These are phyloP conservation scores for Coemansia sp. DNA, from an alignment of 192 early-diverging fungal genomes.

Conservation along the genomic window DNA sequence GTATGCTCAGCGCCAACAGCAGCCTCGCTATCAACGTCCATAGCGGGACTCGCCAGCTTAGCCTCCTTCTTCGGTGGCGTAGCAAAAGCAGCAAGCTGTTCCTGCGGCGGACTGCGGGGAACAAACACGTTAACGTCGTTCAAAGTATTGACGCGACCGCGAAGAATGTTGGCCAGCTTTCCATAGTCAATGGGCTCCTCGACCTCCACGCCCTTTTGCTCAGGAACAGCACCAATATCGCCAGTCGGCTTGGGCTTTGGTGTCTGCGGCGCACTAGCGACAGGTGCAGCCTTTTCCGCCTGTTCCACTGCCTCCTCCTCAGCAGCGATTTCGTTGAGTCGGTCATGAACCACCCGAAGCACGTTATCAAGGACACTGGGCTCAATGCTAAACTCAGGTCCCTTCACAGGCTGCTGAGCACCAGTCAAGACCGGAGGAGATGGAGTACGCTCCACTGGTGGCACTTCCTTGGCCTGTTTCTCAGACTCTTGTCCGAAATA, in stretches of 20 bases:
- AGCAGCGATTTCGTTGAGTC: conserved; percentile 38
- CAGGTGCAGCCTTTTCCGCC: neutral
- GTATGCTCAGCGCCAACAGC: conserved; percentile 14
- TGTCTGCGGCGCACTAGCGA: neutral
- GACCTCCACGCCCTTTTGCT: conserved; percentile 29
- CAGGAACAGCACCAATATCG: neutral
- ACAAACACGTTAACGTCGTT: conserved; percentile 37
- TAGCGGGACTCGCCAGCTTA: neutral
- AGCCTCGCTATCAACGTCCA: conserved; percentile 3
- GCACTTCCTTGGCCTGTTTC: neutral
- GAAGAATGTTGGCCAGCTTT: conserved; percentile 31
- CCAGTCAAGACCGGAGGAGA: neutral
- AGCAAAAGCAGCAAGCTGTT: neutral
- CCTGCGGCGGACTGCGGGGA: conserved; percentile 28
- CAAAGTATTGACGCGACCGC: conserved; percentile 34
- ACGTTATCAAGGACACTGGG: conserved; percentile 38
- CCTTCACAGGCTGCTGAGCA: conserved; percentile 1
- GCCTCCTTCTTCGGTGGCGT: neutral
- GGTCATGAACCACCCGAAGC: conserved; percentile 40
- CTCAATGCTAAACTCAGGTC: conserved; percentile 8
- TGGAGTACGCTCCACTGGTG: neutral
- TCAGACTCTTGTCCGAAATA: conserved; percentile 28
- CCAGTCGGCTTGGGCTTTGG: no score
- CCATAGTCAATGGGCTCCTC: conserved; percentile 48
- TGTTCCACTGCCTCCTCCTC: conserved; percentile 13